Evolutionary conservation across 805 yeast species (phyloP), one percentile per base, ranked within the genome.

Genomic region (Allodekkera sacchari): DNA sequence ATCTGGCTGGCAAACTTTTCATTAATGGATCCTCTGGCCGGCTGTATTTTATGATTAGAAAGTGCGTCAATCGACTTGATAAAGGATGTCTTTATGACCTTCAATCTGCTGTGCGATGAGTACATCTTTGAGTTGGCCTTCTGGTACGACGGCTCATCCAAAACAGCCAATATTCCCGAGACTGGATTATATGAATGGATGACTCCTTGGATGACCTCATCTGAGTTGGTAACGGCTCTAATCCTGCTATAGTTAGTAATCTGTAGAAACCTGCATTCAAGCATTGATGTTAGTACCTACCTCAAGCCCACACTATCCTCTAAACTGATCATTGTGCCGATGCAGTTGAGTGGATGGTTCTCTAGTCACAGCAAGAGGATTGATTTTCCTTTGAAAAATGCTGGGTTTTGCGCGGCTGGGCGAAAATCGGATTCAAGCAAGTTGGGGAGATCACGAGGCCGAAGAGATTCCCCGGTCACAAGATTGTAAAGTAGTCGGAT

Each of bases 171-270:
- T n/a, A 73, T 50, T 25, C 66, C 63, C 51, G 59, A 35, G 33
- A 63, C 64, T 6, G 76, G 61, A 35, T 73, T 70, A 50, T 70
- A 77, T 7, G 85, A 67, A 50, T 74, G 77, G 23, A 83, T 66
- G 20, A 66, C 58, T 2, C 92, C 94, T n/a, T 63, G 61, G 32
- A 74, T 61, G 7, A 62, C 61, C 18, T 34, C 39, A 45, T 79
- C 84, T 28, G 74, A 57, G 6, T 68, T 57, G 31, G 83, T 82
- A 9, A 71, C 68, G 32, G 81, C 61, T 47, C 64, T 72, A 36
- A 83, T 82, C 44, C 75, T 67, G 22, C 3, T 14, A 7, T n/a
- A 20, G 15, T n/a, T 21, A 18, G 23, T 19, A 27, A 18, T 18
- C 9, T 12, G n/a, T 11, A 16, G 7, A 18, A 11, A n/a, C 9